Base-by-base conservation (phyloP, 73 alveolate species). In the Stentor coeruleus region DNA sequence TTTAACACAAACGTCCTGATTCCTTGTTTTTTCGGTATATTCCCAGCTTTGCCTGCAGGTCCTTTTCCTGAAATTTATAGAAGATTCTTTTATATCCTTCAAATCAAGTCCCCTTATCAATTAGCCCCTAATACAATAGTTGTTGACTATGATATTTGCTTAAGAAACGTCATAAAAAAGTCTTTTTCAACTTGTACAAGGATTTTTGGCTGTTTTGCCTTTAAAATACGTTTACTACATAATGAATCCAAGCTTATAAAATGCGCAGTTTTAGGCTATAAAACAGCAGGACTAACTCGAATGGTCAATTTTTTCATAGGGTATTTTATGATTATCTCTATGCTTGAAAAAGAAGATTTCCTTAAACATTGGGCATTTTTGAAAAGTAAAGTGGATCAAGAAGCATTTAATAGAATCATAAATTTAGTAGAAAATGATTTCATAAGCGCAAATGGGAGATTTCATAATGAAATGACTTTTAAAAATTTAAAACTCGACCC, bases 1-100 rank as follows among this genome's bases (percentile, higher is more conserved):
- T 33, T 15, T 1, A 31, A 26, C 79, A 66, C 79, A 26, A 20
- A 66, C 15, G 79, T 66, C 14, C n/a, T 66, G 14, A 2, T 66
- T 66, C 79, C 79, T 31, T 66, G 79, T 2, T 66, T 66, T 40
- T 66, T 66, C 33, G 79, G 79, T 28, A 66, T 66, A 28, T 66
- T 66, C 39, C 79, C 79, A 26, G 40, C n/a, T 31, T 31, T 20
- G 41, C n/a, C 40, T 40, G n/a, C 79, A 11, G 40, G 20, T 26
- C 79, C 79, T 1, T 20, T 66, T 31, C 40, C 79, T 2, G 79
- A 66, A 33, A 66, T 66, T 66, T 66, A 66, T 31, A 20, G 37
- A 20, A 66, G 79, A 33, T 66, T 66, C 37, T 66, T 66, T 31
- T 66, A 26, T 20, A 40, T 66, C 2, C 79, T 66, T 40, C 36